Percentiles rank a stretch among this genome's conserved stretches.
Evolutionary conservation across 2,329 filamentous ascomycete species (phyloP).

Genomic region (Verticillium nonalfalfae): DNA sequence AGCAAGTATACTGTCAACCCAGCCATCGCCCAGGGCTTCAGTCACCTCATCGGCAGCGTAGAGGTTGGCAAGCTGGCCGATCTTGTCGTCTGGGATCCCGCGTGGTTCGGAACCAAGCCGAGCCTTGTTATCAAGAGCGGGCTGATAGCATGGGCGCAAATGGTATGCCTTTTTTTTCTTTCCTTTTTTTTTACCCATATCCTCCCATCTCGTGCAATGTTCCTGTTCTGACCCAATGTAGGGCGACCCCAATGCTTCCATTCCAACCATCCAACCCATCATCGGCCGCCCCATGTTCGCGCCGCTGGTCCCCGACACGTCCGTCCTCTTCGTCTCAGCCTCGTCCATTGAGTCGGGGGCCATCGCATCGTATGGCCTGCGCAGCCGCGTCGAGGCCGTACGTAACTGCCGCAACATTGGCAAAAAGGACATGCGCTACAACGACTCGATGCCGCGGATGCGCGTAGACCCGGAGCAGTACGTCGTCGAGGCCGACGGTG

Average conservation of each 20-base stretch:
- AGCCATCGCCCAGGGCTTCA: constrained; percentile 84
- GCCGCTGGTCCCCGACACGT: constrained; percentile 62
- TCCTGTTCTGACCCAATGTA: constrained; percentile 20
- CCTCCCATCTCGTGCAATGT: constrained; percentile 1
- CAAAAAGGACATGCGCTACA: constrained; percentile 89
- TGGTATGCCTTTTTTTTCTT: constrained; percentile 48
- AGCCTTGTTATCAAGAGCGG: constrained; percentile 78
- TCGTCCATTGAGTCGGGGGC: constrained; percentile 61
- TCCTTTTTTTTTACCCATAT: not conserved
- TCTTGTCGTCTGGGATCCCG: constrained; percentile 78
- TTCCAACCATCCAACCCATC: constrained; percentile 82
- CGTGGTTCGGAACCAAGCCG: constrained; percentile 84
- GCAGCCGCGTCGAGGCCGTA: constrained; percentile 76
- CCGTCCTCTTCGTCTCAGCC: constrained; percentile 77
- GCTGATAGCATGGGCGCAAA: constrained; percentile 74
- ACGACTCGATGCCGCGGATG: constrained; percentile 79
- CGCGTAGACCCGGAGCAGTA: constrained; percentile 89
- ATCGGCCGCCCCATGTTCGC: constrained; percentile 84
- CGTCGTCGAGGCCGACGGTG: constrained; percentile 76
- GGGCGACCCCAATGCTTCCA: constrained; percentile 77
- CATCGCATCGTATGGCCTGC: constrained; percentile 66
- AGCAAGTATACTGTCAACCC: constrained; percentile 97
- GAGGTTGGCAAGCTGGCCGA: constrained; percentile 90
- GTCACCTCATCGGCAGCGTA: constrained; percentile 77
- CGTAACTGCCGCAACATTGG: constrained; percentile 66